phyloP scores from a whole-genome alignment of 352 stramenopile species.

The Phytopythium delawarense region DNA sequence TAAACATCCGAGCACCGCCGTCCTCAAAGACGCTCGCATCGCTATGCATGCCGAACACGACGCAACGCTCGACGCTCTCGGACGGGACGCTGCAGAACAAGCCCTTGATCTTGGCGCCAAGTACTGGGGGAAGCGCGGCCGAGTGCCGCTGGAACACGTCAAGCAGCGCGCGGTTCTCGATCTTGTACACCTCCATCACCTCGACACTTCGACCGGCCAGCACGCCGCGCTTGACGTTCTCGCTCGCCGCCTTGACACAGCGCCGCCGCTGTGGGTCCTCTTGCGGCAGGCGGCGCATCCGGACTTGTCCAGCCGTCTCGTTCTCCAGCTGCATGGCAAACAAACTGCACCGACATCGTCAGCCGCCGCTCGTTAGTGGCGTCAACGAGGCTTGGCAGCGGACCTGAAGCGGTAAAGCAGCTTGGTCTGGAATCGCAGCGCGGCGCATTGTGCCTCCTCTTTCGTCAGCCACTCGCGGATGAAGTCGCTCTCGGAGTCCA shows the following conservation, averaged over 20 bases:
- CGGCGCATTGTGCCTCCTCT: conserved; percentile 23
- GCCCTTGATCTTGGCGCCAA: conserved; percentile 62
- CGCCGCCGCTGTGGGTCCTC: conserved; percentile 50
- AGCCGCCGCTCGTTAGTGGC: background rate
- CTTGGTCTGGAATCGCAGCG: conserved; percentile 30
- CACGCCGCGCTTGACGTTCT: conserved; percentile 66
- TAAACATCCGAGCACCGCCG: conserved; percentile 30
- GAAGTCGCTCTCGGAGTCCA: conserved; percentile 42
- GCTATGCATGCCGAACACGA: conserved; percentile 60
- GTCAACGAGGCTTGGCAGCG: background rate
- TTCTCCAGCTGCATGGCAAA: conserved; percentile 65
- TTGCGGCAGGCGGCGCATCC: conserved; percentile 38
- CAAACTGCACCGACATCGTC: conserved; percentile 15
- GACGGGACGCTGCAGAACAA: conserved; percentile 63
- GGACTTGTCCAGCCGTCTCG: conserved; percentile 51
- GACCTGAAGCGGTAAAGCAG: conserved; percentile 47
- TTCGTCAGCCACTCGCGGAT: conserved; percentile 28
- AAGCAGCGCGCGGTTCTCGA: conserved; percentile 66
- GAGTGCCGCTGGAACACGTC: conserved; percentile 52
- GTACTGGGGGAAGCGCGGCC: conserved; percentile 6
- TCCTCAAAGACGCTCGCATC: conserved; percentile 6
- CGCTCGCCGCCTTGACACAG: conserved; percentile 57
- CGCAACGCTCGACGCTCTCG: conserved; percentile 47
- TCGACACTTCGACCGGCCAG: conserved; percentile 20
- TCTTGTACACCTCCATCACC: conserved; percentile 78